Evolutionary conservation across 2,329 filamentous ascomycete species (phyloP).

Genomic region (Proliferodiscus dingleyae): DNA sequence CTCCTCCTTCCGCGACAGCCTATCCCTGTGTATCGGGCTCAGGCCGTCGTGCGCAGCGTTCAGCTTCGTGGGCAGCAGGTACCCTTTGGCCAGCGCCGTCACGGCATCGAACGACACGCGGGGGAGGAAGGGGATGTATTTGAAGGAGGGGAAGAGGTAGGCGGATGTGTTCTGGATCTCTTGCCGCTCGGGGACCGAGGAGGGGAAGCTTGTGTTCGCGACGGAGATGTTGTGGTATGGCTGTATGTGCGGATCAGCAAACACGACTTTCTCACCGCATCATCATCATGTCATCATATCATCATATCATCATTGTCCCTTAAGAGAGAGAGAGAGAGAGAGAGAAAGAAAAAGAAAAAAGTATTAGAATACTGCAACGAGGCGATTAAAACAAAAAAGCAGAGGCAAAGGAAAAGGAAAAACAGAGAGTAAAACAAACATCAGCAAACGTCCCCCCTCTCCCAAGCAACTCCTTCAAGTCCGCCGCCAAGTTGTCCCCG

Average conservation of each 20-base stretch:
- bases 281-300: too few relatives aligned
- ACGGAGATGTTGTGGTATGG: constrained; percentile 79
- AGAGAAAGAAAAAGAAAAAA: too few relatives aligned
- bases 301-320: too few relatives aligned
- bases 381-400: too few relatives aligned
- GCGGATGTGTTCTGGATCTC: constrained; percentile 55
- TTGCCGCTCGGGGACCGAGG: constrained; percentile 36
- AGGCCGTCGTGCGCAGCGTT: constrained; percentile 56
- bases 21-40: constrained; percentile 52
- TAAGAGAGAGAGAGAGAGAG: too few relatives aligned
- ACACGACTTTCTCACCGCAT: too few relatives aligned
- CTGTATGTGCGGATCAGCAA: constrained; percentile 39
- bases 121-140: constrained; percentile 69
- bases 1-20: constrained; percentile 45
- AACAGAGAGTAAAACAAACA: constrained; percentile 42
- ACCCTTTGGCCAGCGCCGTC: constrained; percentile 57
- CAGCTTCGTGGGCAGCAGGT: constrained; percentile 58
- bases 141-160: constrained; percentile 79
- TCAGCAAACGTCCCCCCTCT: constrained; percentile 62
- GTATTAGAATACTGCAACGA: too few relatives aligned
- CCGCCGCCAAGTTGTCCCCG: constrained; percentile 61
- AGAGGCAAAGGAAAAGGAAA: constrained; percentile 1
- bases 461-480: constrained; percentile 66
- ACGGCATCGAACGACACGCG: constrained; percentile 53
- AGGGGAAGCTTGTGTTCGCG: constrained; percentile 69